These are phyloP conservation scores for Ceratocystiopsis minuta DNA, from an alignment of 2,329 filamentous ascomycete genomes.

Conservation along the genomic window DNA sequence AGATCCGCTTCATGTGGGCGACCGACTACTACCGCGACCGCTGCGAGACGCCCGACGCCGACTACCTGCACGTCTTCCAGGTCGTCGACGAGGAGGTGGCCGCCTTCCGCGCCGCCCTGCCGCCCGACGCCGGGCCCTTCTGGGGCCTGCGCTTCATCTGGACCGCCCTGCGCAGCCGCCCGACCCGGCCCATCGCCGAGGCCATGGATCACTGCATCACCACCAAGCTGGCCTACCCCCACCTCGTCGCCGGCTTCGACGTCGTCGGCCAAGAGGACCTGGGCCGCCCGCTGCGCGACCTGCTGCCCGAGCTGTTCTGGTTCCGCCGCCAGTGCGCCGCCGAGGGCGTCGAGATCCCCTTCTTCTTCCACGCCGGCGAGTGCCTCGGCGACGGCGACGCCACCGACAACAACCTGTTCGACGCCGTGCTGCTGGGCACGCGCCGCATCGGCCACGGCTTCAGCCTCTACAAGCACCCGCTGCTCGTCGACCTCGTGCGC, in stretches of 20 bases:
- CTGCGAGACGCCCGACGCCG: constrained; percentile 45
- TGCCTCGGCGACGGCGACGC: constrained; percentile 56
- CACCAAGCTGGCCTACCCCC: constrained; percentile 60
- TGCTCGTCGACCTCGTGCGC: constrained; percentile 75
- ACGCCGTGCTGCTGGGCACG: constrained; percentile 72
- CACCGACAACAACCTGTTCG: constrained; percentile 70
- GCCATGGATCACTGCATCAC: constrained; percentile 78
- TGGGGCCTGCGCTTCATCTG: constrained; percentile 78
- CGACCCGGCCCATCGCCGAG: constrained; percentile 49
- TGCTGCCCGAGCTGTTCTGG: constrained; percentile 80
- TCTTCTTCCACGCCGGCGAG: constrained; percentile 93
- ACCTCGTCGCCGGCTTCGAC: constrained; percentile 74
- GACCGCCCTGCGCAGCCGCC: constrained; percentile 51
- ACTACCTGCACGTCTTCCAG: constrained; percentile 51
- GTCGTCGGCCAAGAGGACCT: constrained; percentile 75
- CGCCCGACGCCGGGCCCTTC: constrained; percentile 33
- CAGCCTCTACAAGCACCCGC: constrained; percentile 77
- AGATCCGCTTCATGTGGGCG: constrained; percentile 58
- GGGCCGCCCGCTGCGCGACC: constrained; percentile 55
- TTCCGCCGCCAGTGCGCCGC: constrained; percentile 72
- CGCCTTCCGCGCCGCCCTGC: constrained; percentile 45
- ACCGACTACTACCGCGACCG: constrained; percentile 50
- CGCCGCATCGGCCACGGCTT: constrained; percentile 80
- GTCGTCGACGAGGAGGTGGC: constrained; percentile 63
- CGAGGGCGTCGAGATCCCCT: constrained; percentile 66